Evolutionary conservation across 768 basidiomycete genomes (phyloP), one percentile per base, ranked within the genome.

Genomic region (Lactifluus volemus): DNA sequence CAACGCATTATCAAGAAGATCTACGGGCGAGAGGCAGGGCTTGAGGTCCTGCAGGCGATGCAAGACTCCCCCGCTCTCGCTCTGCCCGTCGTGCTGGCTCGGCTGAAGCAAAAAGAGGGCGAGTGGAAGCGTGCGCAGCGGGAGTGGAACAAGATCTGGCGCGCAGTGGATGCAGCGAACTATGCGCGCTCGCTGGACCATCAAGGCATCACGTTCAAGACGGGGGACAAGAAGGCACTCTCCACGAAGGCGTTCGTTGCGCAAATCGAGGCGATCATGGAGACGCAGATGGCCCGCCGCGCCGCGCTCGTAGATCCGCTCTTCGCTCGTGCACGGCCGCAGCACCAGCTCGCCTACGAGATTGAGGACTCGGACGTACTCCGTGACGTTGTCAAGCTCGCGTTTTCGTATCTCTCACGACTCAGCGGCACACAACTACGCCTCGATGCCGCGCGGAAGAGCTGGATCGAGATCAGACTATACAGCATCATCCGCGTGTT

Each of bases 131-230:
- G 93, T 21, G 96, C 93, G 17, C 93, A 97, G 71, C 74, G 93
- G 55, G 97, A 97, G 74, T 99, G 97, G 97, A 98, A 98, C 75
- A 91, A 96, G 72, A 89, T 98, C 54, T 99, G 97, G 97, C 77
- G 95, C 53, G 96, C 97, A 74, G 92, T 96, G 32, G 92, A 98
- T 67, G 90, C 91, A 30, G 81, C 90, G 67, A 98, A 98, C 74
- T 98, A 90, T 70, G 82, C 85, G 74, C 94, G 93, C 77, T 88
- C 89, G 55, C 79, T 98, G 68, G 96, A 99, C 70, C 92, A 96
- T 68, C 92, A 95, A 71, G 90, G 86, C 9, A 88, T 96, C 70
- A 81, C 82, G 53, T 98, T 95, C 83, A 95, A 94, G 77, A 78
- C 82, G 39, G 81, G 79, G 41, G 97, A 99, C 76, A 98, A 98